Conservation (phyloP, 2,329 filamentous ascomycete genomes). For the Neoascochyta sp. region DNA sequence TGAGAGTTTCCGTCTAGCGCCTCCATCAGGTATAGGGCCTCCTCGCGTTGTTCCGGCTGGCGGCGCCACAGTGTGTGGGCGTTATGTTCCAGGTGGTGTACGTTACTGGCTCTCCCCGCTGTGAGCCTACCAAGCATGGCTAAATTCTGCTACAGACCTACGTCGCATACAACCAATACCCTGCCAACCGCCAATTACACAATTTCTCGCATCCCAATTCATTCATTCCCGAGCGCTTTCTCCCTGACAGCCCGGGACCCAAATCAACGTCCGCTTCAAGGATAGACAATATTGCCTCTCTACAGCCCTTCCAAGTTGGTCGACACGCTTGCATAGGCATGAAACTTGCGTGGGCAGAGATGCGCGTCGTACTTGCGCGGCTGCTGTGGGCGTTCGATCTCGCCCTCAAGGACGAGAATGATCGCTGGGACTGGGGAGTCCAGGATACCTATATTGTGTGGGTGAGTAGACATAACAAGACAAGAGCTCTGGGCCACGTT, state of each 20-base stretch:
- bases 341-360: constrained; percentile 29
- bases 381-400: constrained; percentile 42
- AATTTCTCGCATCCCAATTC: constrained; percentile 29
- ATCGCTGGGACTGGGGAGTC: constrained; percentile 20
- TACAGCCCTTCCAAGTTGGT: constrained; percentile 28
- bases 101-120: constrained; percentile 1
- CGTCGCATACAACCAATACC: constrained; percentile 28
- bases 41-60: constrained; percentile 20
- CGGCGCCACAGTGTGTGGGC: constrained; percentile 20
- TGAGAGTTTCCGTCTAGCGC: constrained; percentile 36
- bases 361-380: constrained; percentile 39
- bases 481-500: neutral
- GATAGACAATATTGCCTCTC: constrained; percentile 19
- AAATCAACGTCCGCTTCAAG: too few relatives aligned
- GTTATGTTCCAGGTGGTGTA: constrained; percentile 22
- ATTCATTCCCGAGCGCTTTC: constrained; percentile 37
- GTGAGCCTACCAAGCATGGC: neutral
- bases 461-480: constrained; percentile 6
- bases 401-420: constrained; percentile 4
- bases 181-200: constrained; percentile 22
- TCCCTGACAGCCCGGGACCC: constrained; percentile 8
- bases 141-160: constrained; percentile 17
- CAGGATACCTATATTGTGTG: constrained; percentile 23
- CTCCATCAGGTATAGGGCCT: constrained; percentile 16
- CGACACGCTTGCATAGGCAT: constrained; percentile 27